Conservation (phyloP, 2,329 filamentous ascomycete species). For the Aspergillus fumigatiaffinis region DNA sequence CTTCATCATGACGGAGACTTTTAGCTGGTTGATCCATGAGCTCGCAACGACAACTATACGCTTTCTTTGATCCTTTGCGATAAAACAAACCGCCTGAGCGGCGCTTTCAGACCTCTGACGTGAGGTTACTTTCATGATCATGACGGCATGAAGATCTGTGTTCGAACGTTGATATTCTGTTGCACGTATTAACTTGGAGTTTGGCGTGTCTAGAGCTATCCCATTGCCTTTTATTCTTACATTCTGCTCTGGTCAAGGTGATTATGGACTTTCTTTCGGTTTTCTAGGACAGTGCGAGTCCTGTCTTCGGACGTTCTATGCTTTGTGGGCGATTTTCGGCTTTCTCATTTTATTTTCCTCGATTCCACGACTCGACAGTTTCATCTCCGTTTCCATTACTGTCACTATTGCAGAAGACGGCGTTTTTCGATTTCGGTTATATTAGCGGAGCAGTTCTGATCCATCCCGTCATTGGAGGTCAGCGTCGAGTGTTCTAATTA, state of each 20-base stretch:
- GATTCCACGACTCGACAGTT: conserved; percentile 9
- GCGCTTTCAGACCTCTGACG: conserved; percentile 10
- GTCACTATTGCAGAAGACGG: conserved; percentile 21
- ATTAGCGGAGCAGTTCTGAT: conserved; percentile 2
- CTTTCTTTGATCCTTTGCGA: not conserved
- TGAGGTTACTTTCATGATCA: conserved; percentile 24
- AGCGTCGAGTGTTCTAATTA: not conserved
- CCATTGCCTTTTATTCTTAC: conserved; percentile 7
- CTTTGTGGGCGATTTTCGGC: not conserved
- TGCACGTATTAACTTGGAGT: conserved; percentile 23
- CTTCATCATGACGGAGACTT: conserved; percentile 88
- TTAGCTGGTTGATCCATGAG: conserved; percentile 10
- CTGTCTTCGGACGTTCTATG: not conserved
- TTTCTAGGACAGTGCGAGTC: not conserved
- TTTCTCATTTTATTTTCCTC: conserved; percentile 4
- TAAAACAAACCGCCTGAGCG: conserved; percentile 18
- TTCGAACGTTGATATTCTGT: conserved; percentile 18
- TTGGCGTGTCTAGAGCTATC: conserved; percentile 21
- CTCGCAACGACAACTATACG: conserved; percentile 1
- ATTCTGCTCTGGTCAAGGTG: not conserved
- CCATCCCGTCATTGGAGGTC: not conserved
- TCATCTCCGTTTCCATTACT: conserved; percentile 5
- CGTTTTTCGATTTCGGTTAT: conserved; percentile 19
- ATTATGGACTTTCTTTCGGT: not conserved
- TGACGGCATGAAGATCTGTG: conserved; percentile 34